Evolutionary conservation across 2,329 filamentous ascomycete species (phyloP), one percentile per base, ranked within the genome.

Genomic region (Parastagonospora avenae): DNA sequence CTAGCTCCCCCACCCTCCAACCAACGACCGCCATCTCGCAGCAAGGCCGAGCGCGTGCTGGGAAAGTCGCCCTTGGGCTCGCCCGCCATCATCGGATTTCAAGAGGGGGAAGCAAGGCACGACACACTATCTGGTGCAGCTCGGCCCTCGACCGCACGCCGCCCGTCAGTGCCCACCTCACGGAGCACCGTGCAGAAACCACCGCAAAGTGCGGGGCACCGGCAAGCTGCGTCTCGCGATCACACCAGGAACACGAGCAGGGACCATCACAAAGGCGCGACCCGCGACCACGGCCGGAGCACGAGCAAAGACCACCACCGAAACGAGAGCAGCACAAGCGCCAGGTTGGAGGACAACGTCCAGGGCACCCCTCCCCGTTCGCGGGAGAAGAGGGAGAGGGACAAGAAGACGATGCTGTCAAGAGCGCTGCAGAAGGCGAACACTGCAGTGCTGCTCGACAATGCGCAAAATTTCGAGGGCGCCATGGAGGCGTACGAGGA

Each of bases 401-500:
- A 81, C 62, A 81, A 97, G 72, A 97, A 97, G 78, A 90, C 88
- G 9, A 97, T 97, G 92, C 82, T 99, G 31, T 96, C 93, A n/a
- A 90, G 90, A 63, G 94, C 94, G 0, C 79, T 99, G 47, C 89
- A 96, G 70, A 96, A 97, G 76, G 94, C 94, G 42, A 97, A 99
- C 68, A 93, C 91, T 10, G 94, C 94, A 16, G 94, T 99, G 24
- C 84, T 97, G 60, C 83, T 99, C 35, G 94, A 99, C 76, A 97
- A 97, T 82, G 92, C 91, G 11, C 90, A 94, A 66, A 96, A 97
- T 68, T 93, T 94, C 57, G 90, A 93, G 71, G 92, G 91, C 35
- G 94, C 94, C 14, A 87, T 95, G 69, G 85, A 91, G 65, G 92
- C 93, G 11, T 99, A 99, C 71, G 81, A 84, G 9, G 94, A 99